A percentile compares a stretch with the other conserved stretches of the same genome.
Conservation (phyloP, 129 eudicot species). For the Smallanthus sonchifolius region DNA sequence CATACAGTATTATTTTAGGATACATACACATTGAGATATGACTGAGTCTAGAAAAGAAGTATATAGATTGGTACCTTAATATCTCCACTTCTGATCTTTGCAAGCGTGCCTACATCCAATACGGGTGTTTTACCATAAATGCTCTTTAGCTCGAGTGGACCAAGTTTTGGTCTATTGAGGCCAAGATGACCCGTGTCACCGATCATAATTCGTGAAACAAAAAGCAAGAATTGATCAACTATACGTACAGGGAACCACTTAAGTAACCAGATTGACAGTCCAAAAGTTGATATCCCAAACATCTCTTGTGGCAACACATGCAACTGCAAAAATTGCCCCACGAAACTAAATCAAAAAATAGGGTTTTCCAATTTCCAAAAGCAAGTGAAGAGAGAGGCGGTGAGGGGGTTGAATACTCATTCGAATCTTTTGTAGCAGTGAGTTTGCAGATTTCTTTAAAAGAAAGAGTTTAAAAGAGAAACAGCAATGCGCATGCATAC, state of each 20-base stretch:
- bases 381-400: not conserved
- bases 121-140: constrained; percentile 61
- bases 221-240: constrained; percentile 49
- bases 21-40: not conserved
- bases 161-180: constrained; percentile 47
- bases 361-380: constrained; percentile 11
- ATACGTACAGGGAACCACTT: constrained; percentile 51
- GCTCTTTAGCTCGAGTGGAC: constrained; percentile 52
- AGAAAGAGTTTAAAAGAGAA: constrained; percentile 11
- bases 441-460: constrained; percentile 26
- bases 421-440: constrained; percentile 26
- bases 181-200: constrained; percentile 49
- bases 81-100: constrained; percentile 42
- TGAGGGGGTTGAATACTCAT: constrained; percentile 5
- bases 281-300: constrained; percentile 62
- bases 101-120: constrained; percentile 58
- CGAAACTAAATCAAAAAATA: constrained; percentile 2
- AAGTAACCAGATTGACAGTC: constrained; percentile 47
- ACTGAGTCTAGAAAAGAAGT: not conserved
- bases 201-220: constrained; percentile 40
- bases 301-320: constrained; percentile 64
- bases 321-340: constrained; percentile 36
- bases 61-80: constrained; percentile 37
- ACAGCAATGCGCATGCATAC: constrained; percentile 46
- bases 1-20: not conserved